A percentile compares a stretch with the other conserved stretches of the same genome.
Evolutionary conservation across 192 early-diverging fungal species (phyloP).

Genomic region (Lobosporangium transversale): DNA sequence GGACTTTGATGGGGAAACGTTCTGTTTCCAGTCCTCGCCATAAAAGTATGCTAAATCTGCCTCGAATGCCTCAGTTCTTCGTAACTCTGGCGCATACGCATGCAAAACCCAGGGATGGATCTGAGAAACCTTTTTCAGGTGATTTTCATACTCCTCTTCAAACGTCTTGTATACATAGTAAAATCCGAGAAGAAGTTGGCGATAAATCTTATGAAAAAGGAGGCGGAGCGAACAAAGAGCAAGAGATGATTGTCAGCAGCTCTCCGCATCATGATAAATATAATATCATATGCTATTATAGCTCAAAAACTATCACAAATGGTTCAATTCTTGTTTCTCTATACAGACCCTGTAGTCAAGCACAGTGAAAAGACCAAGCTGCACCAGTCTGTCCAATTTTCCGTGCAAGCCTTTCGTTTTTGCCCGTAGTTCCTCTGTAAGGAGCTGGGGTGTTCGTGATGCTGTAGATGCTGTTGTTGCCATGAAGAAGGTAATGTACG

Average conservation of each 20-base stretch:
- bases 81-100: slow-evolving; percentile 25
- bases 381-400: slow-evolving; percentile 36
- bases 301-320: not conserved
- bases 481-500: too few species aligned
- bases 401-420: slow-evolving; percentile 33
- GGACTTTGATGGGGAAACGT: slow-evolving; percentile 15
- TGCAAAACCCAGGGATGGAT: slow-evolving; percentile 22
- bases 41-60: slow-evolving; percentile 39
- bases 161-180: slow-evolving; percentile 45
- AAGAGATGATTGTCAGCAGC: not conserved
- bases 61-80: slow-evolving; percentile 31
- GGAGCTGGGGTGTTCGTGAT: not conserved
- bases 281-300: too few species aligned
- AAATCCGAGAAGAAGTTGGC: slow-evolving; percentile 42
- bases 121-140: not conserved
- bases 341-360: slow-evolving; percentile 33
- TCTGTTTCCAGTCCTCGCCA: slow-evolving; percentile 25
- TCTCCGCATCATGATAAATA: not conserved
- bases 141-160: slow-evolving; percentile 15
- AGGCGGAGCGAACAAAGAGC: not conserved
- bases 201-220: slow-evolving; percentile 20
- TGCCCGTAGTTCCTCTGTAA: slow-evolving; percentile 36
- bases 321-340: not conserved
- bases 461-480: too few species aligned
- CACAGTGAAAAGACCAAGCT: slow-evolving; percentile 33